A percentile compares a stretch with the other conserved stretches of the same genome.
Conservation (phyloP, 169 alveolate genomes). For the Plasmodium malariae region DNA sequence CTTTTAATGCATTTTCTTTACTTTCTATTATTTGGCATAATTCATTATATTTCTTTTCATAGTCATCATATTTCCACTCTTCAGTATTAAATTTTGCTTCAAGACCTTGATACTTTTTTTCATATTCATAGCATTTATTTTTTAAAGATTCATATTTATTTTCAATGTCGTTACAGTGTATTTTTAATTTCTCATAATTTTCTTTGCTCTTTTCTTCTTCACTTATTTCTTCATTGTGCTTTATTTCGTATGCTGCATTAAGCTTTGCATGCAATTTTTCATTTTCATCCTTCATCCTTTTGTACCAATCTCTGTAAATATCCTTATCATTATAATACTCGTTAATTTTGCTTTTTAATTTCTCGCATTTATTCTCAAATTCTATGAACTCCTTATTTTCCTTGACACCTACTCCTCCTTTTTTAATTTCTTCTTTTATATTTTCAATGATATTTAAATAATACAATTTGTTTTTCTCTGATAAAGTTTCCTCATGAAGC, state of each 20-base stretch:
- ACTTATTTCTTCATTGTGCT: not conserved
- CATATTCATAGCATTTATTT: not conserved
- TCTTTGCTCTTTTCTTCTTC: slow-evolving; percentile 17
- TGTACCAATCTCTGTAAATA: not conserved
- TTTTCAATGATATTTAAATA: slow-evolving; percentile 5
- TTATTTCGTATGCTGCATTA: not conserved
- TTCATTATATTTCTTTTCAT: slow-evolving; percentile 17
- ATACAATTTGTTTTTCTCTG: not conserved
- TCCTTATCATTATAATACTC: not conserved
- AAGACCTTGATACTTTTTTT: slow-evolving; percentile 12
- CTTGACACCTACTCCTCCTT: not conserved
- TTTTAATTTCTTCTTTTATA: slow-evolving; percentile 3
- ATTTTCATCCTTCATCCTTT: slow-evolving; percentile 1
- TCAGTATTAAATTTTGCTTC: not conserved
- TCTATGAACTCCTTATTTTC: not conserved
- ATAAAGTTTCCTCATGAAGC: not conserved
- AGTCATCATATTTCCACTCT: slow-evolving; percentile 1
- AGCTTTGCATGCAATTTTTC: not conserved
- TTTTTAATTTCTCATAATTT: slow-evolving; percentile 29
- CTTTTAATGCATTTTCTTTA: slow-evolving; percentile 4
- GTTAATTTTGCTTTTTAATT: slow-evolving; percentile 14
- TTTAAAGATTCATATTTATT: slow-evolving; percentile 1
- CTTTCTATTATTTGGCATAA: not conserved
- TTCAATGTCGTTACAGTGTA: not conserved
- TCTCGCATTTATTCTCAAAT: not conserved